Evolutionary conservation across 2,329 filamentous ascomycete species (phyloP), one percentile per base, ranked within the genome.

Genomic region (Aspergillus latus): DNA sequence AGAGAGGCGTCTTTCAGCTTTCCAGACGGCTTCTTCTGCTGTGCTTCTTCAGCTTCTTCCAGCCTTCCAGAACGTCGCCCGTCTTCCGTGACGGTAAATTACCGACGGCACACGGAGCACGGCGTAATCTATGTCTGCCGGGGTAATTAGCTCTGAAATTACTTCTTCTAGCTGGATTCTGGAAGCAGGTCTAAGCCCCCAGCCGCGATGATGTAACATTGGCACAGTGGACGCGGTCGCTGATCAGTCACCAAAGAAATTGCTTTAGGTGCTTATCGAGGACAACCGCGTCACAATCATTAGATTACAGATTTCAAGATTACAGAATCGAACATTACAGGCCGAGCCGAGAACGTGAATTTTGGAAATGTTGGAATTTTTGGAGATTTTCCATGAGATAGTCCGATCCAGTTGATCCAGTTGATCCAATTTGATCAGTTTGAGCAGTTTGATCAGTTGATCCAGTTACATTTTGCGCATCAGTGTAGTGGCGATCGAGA

Each of bases 11-110:
- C 50, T 45, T 42, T 53, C 54, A 60, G 59, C 54, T 62, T 64
- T 62, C 59, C 61, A 64, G 65, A 65, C 21, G 28, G 10, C 43
- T 29, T 34, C 45, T 37, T 37, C 36, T 54, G 50, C 46, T 11
- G 13, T 15, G 37, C 53, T 53, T 51, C 51, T 53, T 59, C 54
- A 44, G 50, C 50, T 56, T 55, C 50, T 45, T 42, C 55, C 54
- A 60, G 59, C 54, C 63, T 64, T 62, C 59, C 61, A 64, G 65
- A 65, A 65, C 60, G 54, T 63, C 58, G 58, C 53, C 5, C 47
- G 28, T 56, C 54, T 57, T 11, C 30, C 30, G 30, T 47, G 44
- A 61, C 59, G 49, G 58, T 34, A 37, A 57, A 52, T 50, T 52
- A 47, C 44, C 7, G n/a, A 10, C 13, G 13, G n/a, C 13, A 6